These are phyloP conservation scores for Neonectria magnoliae DNA, from an alignment of 2,329 filamentous ascomycete species.

Conservation along the genomic window DNA sequence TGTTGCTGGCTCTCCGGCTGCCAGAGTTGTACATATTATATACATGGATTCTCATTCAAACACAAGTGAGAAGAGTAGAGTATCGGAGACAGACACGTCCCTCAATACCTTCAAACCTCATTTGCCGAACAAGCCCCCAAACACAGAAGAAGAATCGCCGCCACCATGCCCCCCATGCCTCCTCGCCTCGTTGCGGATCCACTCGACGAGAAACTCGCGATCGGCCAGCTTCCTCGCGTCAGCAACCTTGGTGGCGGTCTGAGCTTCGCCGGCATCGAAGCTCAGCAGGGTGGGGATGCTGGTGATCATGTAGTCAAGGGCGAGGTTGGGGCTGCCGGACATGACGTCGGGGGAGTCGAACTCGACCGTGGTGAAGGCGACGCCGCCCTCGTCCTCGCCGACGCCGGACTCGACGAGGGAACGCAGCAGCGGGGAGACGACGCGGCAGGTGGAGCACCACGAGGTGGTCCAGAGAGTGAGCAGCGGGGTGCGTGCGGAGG, in stretches of 20 bases:
- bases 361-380: slow-evolving; percentile 64
- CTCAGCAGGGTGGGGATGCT: slow-evolving; percentile 66
- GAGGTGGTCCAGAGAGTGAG: slow-evolving; percentile 69
- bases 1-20: background rate
- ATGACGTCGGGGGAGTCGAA: slow-evolving; percentile 68
- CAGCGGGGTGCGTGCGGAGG: slow-evolving; percentile 64
- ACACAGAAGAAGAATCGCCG: slow-evolving; percentile 46
- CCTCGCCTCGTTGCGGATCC: slow-evolving; percentile 62
- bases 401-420: slow-evolving; percentile 61
- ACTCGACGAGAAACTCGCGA: slow-evolving; percentile 60
- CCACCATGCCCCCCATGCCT: slow-evolving; percentile 57
- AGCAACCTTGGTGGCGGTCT: slow-evolving; percentile 58
- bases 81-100: background rate
- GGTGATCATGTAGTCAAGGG: slow-evolving; percentile 67
- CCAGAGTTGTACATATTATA: background rate
- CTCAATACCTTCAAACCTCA: slow-evolving; percentile 18
- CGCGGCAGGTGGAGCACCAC: slow-evolving; percentile 65
- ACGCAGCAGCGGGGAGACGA: slow-evolving; percentile 59
- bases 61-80: background rate
- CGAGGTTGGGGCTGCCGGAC: slow-evolving; percentile 52
- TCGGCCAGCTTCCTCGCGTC: slow-evolving; percentile 62
- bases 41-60: background rate
- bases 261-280: slow-evolving; percentile 66
- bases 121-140: slow-evolving; percentile 55
- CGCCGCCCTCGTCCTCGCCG: slow-evolving; percentile 65